A percentile compares a stretch with the other conserved stretches of the same genome.
Evolutionary conservation across 2,329 filamentous ascomycete species (phyloP).

Genomic region (Fusarium abutilonis): DNA sequence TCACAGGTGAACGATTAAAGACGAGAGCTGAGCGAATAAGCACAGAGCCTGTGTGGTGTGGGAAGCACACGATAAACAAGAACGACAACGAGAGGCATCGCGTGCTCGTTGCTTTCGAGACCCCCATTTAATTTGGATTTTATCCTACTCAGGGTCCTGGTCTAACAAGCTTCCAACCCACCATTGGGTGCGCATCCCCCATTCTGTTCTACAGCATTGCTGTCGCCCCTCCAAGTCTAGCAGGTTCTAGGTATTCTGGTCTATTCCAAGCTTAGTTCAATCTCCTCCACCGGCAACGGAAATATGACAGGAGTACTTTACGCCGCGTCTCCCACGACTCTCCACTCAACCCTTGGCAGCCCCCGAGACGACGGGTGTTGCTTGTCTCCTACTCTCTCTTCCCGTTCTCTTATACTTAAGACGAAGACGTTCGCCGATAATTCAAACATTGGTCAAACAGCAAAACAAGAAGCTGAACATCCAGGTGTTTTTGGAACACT

Average conservation of each 20-base stretch:
- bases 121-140: slow-evolving; percentile 21
- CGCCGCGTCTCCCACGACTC: slow-evolving; percentile 57
- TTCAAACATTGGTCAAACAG: slow-evolving; percentile 15
- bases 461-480: slow-evolving; percentile 11
- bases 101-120: slow-evolving; percentile 26
- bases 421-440: slow-evolving; percentile 31
- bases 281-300: slow-evolving; percentile 34
- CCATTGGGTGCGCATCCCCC: slow-evolving; percentile 13
- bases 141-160: slow-evolving; percentile 19
- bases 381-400: slow-evolving; percentile 32
- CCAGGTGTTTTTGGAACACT: slow-evolving; percentile 7
- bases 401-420: slow-evolving; percentile 31
- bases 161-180: slow-evolving; percentile 16
- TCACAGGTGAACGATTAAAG: neutral
- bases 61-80: slow-evolving; percentile 29
- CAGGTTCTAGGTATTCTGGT: no score
- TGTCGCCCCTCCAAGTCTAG: slow-evolving; percentile 19
- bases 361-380: slow-evolving; percentile 35
- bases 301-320: slow-evolving; percentile 44
- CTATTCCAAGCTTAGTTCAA: slow-evolving; percentile 20
- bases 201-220: slow-evolving; percentile 12
- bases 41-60: slow-evolving; percentile 11
- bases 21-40: no score
- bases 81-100: slow-evolving; percentile 32
- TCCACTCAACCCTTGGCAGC: slow-evolving; percentile 62